A percentile compares a stretch with the other conserved stretches of the same genome.
Evolutionary conservation across 148 eudicot species (phyloP).

Genomic region (Rhododendron simsii): DNA sequence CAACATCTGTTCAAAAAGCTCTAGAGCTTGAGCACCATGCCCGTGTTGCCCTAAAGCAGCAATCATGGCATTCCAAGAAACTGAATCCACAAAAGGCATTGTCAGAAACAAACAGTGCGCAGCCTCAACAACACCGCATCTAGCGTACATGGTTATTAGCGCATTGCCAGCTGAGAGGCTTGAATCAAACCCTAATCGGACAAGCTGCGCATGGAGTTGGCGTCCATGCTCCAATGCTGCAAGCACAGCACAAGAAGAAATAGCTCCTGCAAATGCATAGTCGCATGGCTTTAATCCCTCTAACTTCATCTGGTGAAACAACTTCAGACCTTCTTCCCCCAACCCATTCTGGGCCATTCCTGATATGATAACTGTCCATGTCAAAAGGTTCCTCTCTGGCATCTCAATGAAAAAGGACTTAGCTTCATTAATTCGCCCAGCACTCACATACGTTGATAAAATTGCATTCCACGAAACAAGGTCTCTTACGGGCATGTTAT

Average conservation of each 20-base stretch:
- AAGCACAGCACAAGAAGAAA: slow-evolving; percentile 49
- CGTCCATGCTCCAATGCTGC: slow-evolving; percentile 55
- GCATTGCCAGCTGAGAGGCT: slow-evolving; percentile 64
- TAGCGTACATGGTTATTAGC: slow-evolving; percentile 63
- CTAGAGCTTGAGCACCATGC: slow-evolving; percentile 45
- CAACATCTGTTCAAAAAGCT: slow-evolving; percentile 53
- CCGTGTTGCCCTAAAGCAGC: slow-evolving; percentile 65
- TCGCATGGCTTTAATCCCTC: slow-evolving; percentile 60
- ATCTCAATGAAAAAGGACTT: slow-evolving; percentile 37
- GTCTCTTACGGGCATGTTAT: slow-evolving; percentile 40
- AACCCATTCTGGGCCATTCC: slow-evolving; percentile 53
- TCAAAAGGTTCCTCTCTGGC: slow-evolving; percentile 42
- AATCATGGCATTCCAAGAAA: slow-evolving; percentile 72
- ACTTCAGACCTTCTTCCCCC: slow-evolving; percentile 51
- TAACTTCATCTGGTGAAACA: slow-evolving; percentile 46
- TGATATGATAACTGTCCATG: slow-evolving; percentile 60
- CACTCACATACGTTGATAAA: slow-evolving; percentile 39
- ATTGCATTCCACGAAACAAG: slow-evolving; percentile 55
- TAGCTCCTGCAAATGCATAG: slow-evolving; percentile 53
- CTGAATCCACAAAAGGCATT: slow-evolving; percentile 50
- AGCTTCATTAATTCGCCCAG: slow-evolving; percentile 39
- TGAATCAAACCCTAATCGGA: slow-evolving; percentile 40
- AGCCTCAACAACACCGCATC: slow-evolving; percentile 52
- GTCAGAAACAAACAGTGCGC: slow-evolving; percentile 33
- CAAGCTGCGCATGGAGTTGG: slow-evolving; percentile 53